A percentile compares a stretch with the other conserved stretches of the same genome.
These are phyloP conservation scores for Cladorrhinum samala DNA, from an alignment of 495 filamentous ascomycete genomes.

Conservation along the genomic window DNA sequence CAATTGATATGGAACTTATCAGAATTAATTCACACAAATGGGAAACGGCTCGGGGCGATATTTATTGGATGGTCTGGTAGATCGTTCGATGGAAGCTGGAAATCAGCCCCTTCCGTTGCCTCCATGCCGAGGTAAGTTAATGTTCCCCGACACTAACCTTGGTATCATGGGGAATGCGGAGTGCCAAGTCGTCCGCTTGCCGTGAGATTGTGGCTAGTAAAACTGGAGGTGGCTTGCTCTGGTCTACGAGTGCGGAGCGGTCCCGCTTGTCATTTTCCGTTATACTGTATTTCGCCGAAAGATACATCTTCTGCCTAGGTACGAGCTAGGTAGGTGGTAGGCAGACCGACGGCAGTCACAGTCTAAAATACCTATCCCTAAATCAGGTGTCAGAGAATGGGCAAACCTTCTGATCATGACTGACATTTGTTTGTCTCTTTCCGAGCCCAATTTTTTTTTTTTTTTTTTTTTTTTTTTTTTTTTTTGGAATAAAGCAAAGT, in stretches of 20 bases:
- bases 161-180: conserved; percentile 15
- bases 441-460: too few relatives aligned
- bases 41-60: not conserved
- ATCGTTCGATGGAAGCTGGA: not conserved
- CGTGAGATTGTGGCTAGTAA: conserved; percentile 11
- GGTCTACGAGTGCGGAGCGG: not conserved
- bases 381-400: too few relatives aligned
- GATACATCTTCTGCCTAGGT: not conserved
- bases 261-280: not conserved
- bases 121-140: conserved; percentile 17
- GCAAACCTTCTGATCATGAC: too few relatives aligned
- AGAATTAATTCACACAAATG: not conserved
- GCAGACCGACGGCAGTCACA: too few relatives aligned
- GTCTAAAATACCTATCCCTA: too few relatives aligned
- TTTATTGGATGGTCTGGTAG: too few relatives aligned
- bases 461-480: too few relatives aligned
- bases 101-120: not conserved
- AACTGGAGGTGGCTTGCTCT: conserved; percentile 18
- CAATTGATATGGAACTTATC: not conserved
- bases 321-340: too few relatives aligned
- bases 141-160: conserved; percentile 4
- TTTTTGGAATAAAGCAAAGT: too few relatives aligned
- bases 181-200: not conserved
- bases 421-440: too few relatives aligned
- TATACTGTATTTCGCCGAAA: not conserved